Base-by-base conservation (phyloP, 208 protist species). In the Leishmania braziliensis region DNA sequence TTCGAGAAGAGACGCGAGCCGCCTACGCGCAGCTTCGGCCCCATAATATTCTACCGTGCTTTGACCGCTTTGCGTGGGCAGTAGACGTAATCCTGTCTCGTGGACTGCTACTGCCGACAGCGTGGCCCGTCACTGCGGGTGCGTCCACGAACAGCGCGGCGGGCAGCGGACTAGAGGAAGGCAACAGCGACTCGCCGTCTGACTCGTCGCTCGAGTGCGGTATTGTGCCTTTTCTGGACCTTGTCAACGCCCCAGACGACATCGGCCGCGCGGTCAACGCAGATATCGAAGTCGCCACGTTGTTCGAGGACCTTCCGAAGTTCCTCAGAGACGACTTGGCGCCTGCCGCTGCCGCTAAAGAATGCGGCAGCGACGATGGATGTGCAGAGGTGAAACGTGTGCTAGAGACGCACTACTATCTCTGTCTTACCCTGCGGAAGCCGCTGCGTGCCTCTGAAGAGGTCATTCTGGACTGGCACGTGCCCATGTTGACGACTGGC, bases 161-260 rank as follows among this genome's bases (percentile, higher is more conserved):
- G 53, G 51, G 33, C 29, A 39, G 12, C 16, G 63, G 48, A 0
- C 51, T 12, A 5, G 65, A 9, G 23, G 77, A 12, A 9, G 71
- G 60, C 3, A 58, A 72, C 16, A 77, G 33, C 1, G 75, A 36
- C 18, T 26, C 58, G 18, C 50, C 77, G 39, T 26, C 63, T 33
- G 48, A 29, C 14, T 39, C 36, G 3, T 70, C 77, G 54, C 53
- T 85, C 16, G 92, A 97, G 84, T 76, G 96, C 18, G 95, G 88
- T n/a, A 89, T 97, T 43, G 86, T 94, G 50, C 95, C 95, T 54
- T 96, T 93, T 79, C 36, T 95, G 16, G 95, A 98, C 70, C 79
- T 96, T 43, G 83, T 96, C 43, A 98, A 96, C 80, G 91, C 88
- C 10, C 63, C 88, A 4, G 90, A 93, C 71, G 81, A 81, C 39